phyloP scores from a whole-genome alignment of 805 yeast species.

The Cyberlindnera mrakii region DNA sequence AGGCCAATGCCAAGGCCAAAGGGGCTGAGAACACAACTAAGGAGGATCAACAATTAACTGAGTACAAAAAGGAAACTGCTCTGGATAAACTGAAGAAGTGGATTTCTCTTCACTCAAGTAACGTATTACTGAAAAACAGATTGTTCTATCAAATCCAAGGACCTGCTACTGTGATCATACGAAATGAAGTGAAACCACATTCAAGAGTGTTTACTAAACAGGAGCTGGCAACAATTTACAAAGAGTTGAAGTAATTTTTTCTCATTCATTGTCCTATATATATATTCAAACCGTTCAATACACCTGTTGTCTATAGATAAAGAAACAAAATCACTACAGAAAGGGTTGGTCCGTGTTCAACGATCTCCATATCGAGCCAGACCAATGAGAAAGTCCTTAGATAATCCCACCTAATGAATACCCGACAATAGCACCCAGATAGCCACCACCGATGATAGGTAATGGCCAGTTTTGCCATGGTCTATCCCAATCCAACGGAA shows the following conservation, averaged over 20 bases:
- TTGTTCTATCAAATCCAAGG: slow-evolving; percentile 24
- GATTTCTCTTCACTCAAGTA: slow-evolving; percentile 10
- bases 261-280: too few species aligned
- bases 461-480: slow-evolving; percentile 97
- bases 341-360: too few species aligned
- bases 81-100: slow-evolving; percentile 10
- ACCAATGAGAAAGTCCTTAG: slow-evolving; percentile 3
- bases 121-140: slow-evolving; percentile 14
- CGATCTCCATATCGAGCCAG: too few species aligned
- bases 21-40: too few species aligned
- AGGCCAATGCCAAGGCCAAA: too few species aligned
- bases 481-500: slow-evolving; percentile 96
- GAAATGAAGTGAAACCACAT: slow-evolving; percentile 7
- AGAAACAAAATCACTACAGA: too few species aligned
- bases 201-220: slow-evolving; percentile 8
- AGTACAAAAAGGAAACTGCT: slow-evolving; percentile 1
- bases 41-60: not conserved
- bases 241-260: slow-evolving; percentile 3
- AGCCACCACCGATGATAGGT: slow-evolving; percentile 75
- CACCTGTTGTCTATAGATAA: too few species aligned
- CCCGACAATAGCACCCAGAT: slow-evolving; percentile 67
- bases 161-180: slow-evolving; percentile 26
- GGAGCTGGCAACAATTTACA: slow-evolving; percentile 12
- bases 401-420: slow-evolving; percentile 33
- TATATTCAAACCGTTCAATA: too few species aligned